A percentile compares a stretch with the other conserved stretches of the same genome.
These are phyloP conservation scores for Globisporangium radiosum DNA, from an alignment of 352 stramenopile species.

Conservation along the genomic window DNA sequence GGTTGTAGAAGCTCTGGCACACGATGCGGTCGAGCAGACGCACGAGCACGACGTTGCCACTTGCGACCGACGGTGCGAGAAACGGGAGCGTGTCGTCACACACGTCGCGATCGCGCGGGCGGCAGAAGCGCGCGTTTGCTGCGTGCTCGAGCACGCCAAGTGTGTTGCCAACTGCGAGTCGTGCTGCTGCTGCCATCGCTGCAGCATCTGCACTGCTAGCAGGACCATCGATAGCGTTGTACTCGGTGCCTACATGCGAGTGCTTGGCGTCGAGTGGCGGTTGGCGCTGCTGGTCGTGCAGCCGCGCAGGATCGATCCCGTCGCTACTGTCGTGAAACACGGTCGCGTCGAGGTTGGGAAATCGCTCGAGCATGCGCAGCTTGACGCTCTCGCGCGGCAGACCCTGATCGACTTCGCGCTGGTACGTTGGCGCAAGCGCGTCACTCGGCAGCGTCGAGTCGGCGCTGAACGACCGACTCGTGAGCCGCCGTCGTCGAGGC, in stretches of 20 bases:
- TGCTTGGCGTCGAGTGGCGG: slow-evolving; percentile 18
- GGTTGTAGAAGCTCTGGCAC: slow-evolving; percentile 78
- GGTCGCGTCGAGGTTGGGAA: slow-evolving; percentile 37
- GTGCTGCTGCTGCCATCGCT: background rate
- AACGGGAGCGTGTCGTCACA: slow-evolving; percentile 43
- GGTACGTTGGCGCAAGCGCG: slow-evolving; percentile 18
- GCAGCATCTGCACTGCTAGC: background rate
- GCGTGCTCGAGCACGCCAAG: slow-evolving; percentile 39
- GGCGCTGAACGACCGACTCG: slow-evolving; percentile 13
- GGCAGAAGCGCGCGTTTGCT: slow-evolving; percentile 46
- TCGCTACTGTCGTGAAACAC: slow-evolving; percentile 34
- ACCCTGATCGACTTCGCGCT: slow-evolving; percentile 40
- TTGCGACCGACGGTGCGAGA: slow-evolving; percentile 46
- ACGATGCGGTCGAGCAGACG: slow-evolving; percentile 57
- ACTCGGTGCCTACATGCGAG: background rate
- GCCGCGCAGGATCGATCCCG: slow-evolving; percentile 21
- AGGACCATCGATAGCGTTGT: background rate
- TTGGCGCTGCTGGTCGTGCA: slow-evolving; percentile 17
- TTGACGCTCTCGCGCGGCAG: slow-evolving; percentile 54
- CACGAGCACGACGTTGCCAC: slow-evolving; percentile 44
- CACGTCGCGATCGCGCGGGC: slow-evolving; percentile 35
- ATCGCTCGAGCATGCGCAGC: slow-evolving; percentile 38
- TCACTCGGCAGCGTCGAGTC: slow-evolving; percentile 5
- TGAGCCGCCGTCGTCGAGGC: slow-evolving; percentile 13
- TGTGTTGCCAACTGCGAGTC: slow-evolving; percentile 15